Conservation (phyloP, 2,329 filamentous ascomycete genomes). For the Chrysosporium keratinophilum region DNA sequence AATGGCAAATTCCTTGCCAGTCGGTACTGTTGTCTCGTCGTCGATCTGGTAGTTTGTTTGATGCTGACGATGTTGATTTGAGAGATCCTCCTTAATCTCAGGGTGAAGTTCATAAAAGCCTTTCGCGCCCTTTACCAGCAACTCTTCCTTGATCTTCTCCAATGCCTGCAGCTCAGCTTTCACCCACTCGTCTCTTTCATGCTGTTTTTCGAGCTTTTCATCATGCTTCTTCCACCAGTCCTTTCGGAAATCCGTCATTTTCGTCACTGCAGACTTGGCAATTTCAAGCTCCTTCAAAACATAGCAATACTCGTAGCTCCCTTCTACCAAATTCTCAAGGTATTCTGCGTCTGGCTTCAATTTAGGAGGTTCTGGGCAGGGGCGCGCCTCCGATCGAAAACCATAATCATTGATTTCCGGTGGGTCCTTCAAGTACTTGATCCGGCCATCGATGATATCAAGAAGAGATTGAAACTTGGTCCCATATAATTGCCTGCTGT, state of each 20-base stretch:
- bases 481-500: neutral
- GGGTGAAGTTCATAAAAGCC: constrained; percentile 53
- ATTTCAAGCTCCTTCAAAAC: neutral
- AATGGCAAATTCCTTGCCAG: constrained; percentile 37
- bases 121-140: constrained; percentile 54
- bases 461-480: constrained; percentile 1
- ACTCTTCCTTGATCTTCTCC: constrained; percentile 43
- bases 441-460: constrained; percentile 7
- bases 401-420: neutral
- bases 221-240: neutral
- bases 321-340: neutral
- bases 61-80: neutral
- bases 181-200: constrained; percentile 32
- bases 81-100: constrained; percentile 27
- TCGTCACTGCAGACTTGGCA: constrained; percentile 30
- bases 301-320: constrained; percentile 7
- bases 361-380: neutral
- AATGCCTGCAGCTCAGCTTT: constrained; percentile 32
- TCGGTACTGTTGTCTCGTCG: neutral
- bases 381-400: neutral
- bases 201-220: constrained; percentile 16
- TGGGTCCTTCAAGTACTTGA: neutral
- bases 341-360: constrained; percentile 10
- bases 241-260: constrained; percentile 7
- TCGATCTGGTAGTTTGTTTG: neutral